phyloP scores from a whole-genome alignment of 2,329 filamentous ascomycete genomes.

The Chrysoporthe puriensis region DNA sequence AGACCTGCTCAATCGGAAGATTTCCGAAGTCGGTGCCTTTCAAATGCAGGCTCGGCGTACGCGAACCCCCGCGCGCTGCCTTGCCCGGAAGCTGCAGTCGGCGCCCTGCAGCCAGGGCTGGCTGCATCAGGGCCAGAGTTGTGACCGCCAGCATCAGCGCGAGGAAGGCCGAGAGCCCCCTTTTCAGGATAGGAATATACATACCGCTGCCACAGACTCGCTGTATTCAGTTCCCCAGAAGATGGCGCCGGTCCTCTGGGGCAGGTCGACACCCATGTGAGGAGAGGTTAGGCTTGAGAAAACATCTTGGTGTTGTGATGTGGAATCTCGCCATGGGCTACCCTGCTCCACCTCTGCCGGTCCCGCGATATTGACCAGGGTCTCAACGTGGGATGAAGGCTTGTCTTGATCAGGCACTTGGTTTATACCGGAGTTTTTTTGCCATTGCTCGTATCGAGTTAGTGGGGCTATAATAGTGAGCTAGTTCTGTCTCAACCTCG shows the following conservation, averaged over 20 bases:
- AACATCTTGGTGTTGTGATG: neutral
- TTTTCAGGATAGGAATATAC: neutral
- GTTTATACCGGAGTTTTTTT: neutral
- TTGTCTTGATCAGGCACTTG: constrained; percentile 1
- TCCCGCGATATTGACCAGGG: constrained; percentile 1
- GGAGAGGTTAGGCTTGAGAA: neutral
- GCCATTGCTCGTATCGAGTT: neutral
- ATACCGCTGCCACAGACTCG: neutral
- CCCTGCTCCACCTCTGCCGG: neutral
- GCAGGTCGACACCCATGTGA: neutral
- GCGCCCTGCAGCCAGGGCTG: constrained; percentile 3
- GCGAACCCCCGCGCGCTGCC: neutral
- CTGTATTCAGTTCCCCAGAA: too few relatives aligned
- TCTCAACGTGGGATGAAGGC: neutral
- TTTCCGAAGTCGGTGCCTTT: neutral
- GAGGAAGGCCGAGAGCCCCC: neutral
- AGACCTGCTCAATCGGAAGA: constrained; percentile 9
- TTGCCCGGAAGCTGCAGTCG: neutral
- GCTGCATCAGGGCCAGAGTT: neutral
- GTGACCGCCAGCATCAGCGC: neutral
- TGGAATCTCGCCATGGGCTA: neutral
- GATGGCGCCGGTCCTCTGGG: too few relatives aligned
- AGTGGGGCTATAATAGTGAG: constrained; percentile 3
- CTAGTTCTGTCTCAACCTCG: neutral
- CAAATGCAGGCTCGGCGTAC: constrained; percentile 3